Evolutionary conservation across 345 rosid genomes (phyloP).

Genomic region (Aurinia saxatilis): DNA sequence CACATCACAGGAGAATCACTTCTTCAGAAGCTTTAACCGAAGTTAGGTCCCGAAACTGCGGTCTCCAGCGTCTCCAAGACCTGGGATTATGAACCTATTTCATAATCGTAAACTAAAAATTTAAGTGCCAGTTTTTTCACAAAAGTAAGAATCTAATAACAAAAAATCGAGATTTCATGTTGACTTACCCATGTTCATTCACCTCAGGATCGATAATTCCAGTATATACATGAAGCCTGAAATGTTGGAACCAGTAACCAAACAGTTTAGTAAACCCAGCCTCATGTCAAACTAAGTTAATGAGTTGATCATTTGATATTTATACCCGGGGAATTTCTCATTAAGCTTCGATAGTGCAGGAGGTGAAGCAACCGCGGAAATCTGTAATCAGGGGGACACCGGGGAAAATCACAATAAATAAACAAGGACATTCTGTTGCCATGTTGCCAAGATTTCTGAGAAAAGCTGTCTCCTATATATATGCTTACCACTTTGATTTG

Average conservation of each 20-base stretch:
- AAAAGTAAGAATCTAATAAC: neutral
- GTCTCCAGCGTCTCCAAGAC: slow-evolving; percentile 98
- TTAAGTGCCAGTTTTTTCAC: neutral
- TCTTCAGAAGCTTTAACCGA: neutral
- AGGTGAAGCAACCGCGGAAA: slow-evolving; percentile 89
- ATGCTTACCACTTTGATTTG: slow-evolving; percentile 82
- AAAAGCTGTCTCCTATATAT: neutral
- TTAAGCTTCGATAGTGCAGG: slow-evolving; percentile 92
- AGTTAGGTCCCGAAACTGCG: slow-evolving; percentile 76
- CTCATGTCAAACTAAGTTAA: neutral
- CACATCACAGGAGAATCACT: neutral
- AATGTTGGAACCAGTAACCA: slow-evolving; percentile 9
- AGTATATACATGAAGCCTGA: slow-evolving; percentile 89
- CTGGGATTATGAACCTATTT: slow-evolving; percentile 82
- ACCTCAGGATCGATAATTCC: slow-evolving; percentile 84
- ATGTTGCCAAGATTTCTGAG: neutral
- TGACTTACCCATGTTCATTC: slow-evolving; percentile 71
- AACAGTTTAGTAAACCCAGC: neutral
- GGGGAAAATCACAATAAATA: neutral
- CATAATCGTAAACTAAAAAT: neutral
- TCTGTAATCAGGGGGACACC: slow-evolving; percentile 37
- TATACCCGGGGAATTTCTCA: slow-evolving; percentile 92
- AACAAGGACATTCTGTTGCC: neutral
- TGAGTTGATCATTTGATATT: neutral
- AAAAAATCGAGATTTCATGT: neutral